Evolutionary conservation across 2,329 filamentous ascomycete genomes (phyloP), one percentile per base, ranked within the genome.

Genomic region (Pseudocercospora cruenta): DNA sequence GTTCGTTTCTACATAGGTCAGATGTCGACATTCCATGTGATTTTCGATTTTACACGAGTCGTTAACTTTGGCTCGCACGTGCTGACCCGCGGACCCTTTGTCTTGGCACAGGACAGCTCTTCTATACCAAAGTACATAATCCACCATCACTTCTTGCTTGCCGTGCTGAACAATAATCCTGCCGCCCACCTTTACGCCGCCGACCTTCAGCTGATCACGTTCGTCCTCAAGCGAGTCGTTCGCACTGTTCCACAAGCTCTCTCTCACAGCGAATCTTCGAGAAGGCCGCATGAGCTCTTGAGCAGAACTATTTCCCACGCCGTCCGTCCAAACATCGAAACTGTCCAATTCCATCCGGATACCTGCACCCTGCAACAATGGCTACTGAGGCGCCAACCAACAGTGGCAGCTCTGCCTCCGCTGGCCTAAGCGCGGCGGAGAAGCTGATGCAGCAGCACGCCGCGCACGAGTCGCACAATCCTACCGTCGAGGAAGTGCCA

Each of bases 401-500:
- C 67, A 70, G 65, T 62, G 62, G 63, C 58, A 65, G 67, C 64
- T 59, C 72, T 67, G 62, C 55, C 60, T 47, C 68, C 33, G 73
- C 74, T 26, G 73, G 66, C 65, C 70, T 83, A 75, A 84, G 82
- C 51, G 81, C 83, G 36, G 85, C 85, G 36, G 84, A 86, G 70
- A 78, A 83, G 71, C 78, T 87, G 71, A 81, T 83, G 74, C 80
- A 84, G 72, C 81, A 85, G 77, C 85, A 87, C 75, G 78, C 82
- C 58, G 80, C 80, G 67, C 80, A 83, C 64, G 81, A 86, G 73
- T 75, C 77, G 39, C 86, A 87, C 78, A 74, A 77, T 57, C 86
- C 87, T 70, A 93, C 89, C 24, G 86, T 97, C 70, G 93, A 97
- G 80, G 93, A 97, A 58, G 88, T 87, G 45, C 84, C 86, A 28